phyloP scores from a whole-genome alignment of 2,329 filamentous ascomycete species.

The Microdochium bolleyi region DNA sequence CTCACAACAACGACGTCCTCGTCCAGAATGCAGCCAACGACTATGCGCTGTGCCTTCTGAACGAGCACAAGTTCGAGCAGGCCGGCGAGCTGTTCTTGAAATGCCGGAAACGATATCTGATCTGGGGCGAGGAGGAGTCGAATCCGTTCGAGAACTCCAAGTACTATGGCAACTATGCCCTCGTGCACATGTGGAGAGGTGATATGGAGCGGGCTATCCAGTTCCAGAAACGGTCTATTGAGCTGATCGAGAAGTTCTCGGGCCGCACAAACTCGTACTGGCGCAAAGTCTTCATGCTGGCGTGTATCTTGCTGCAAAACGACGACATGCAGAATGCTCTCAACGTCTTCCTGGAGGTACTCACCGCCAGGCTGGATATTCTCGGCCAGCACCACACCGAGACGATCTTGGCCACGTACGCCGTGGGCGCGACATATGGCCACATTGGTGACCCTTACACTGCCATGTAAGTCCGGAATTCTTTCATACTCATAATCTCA shows the following conservation, averaged over 20 bases:
- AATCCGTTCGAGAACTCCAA: constrained; percentile 12
- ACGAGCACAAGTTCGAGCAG: constrained; percentile 9
- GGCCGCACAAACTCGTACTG: constrained; percentile 3
- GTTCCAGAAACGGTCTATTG: neutral
- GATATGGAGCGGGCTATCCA: neutral
- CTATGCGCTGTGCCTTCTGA: constrained; percentile 7
- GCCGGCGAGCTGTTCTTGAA: constrained; percentile 6
- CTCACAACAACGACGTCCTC: constrained; percentile 6
- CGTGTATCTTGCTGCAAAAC: constrained; percentile 3
- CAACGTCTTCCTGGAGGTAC: constrained; percentile 3
- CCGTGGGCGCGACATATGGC: constrained; percentile 5
- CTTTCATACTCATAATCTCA: neutral
- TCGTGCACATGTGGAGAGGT: constrained; percentile 5
- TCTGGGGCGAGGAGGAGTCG: constrained; percentile 7
- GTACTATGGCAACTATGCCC: constrained; percentile 9
- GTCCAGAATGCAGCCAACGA: constrained; percentile 10
- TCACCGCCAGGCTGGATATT: constrained; percentile 2
- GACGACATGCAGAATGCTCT: constrained; percentile 4
- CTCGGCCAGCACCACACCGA: constrained; percentile 3
- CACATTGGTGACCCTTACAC: constrained; percentile 1
- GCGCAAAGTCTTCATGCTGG: constrained; percentile 5
- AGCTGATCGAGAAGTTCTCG: neutral
- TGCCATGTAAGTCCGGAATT: constrained; percentile 1
- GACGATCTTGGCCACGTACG: constrained; percentile 5
- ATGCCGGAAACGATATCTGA: constrained; percentile 6